Evolutionary conservation across 176 grass and related monocot genomes (phyloP).

Genomic region (Hyparrhenia diplandra): DNA sequence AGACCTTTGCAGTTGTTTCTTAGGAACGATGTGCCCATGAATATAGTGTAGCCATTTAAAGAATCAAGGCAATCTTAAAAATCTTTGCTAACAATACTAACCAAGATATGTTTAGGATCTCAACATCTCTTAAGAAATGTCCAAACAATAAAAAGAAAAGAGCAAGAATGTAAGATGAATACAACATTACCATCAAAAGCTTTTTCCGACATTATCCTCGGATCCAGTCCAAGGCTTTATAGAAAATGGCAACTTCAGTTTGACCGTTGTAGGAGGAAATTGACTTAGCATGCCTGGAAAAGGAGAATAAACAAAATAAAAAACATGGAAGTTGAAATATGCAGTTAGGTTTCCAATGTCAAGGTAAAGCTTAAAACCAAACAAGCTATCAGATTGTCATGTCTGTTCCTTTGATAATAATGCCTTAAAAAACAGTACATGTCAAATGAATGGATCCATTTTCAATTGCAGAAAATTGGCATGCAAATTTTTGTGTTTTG

Average conservation of each 20-base stretch:
- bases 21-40: conserved; percentile 10
- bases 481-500: neutral
- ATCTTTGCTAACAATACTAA: neutral
- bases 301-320: neutral
- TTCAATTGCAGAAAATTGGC: too few species aligned
- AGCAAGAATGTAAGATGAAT: conserved; percentile 18
- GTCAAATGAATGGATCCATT: too few species aligned
- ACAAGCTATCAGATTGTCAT: neutral
- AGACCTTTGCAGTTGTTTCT: neutral
- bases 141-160: neutral
- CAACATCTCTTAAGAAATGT: neutral
- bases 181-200: conserved; percentile 79
- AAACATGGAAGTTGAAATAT: neutral
- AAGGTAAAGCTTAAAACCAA: neutral
- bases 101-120: conserved; percentile 22
- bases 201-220: conserved; percentile 85
- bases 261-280: conserved; percentile 70
- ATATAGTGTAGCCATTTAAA: neutral
- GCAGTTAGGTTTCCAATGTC: neutral
- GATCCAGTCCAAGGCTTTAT: conserved; percentile 73
- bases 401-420: neutral
- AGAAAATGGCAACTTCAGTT: conserved; percentile 68
- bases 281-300: conserved; percentile 61
- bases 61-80: neutral
- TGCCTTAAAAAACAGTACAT: neutral